Evolutionary conservation across 1,284 basidiomycete species (phyloP).

Genomic region (Irpex sp.): DNA sequence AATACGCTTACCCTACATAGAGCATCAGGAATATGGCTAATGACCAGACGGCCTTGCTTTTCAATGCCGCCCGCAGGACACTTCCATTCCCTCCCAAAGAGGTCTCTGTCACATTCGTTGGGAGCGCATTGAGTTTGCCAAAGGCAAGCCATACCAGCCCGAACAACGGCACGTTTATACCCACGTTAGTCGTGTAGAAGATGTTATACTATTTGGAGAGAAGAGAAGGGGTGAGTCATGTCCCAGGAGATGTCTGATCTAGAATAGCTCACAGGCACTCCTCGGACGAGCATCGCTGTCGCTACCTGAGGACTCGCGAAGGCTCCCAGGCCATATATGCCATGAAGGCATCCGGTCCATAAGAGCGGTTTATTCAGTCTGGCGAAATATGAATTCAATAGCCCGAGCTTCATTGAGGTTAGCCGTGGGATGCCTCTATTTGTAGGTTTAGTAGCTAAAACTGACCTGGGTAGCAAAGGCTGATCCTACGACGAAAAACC

Average conservation of each 20-base stretch:
- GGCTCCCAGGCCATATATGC: conserved; percentile 29
- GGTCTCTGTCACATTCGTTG: conserved; percentile 17
- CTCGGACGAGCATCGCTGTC: conserved; percentile 26
- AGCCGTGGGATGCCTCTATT: not conserved
- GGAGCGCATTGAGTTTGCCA: conserved; percentile 20
- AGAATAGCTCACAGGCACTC: conserved; percentile 23
- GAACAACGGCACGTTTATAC: conserved; percentile 25
- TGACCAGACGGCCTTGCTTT: conserved; percentile 28
- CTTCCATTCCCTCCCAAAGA: not conserved
- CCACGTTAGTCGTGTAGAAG: conserved; percentile 28
- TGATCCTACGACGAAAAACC: conserved; percentile 27
- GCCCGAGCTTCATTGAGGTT: conserved; percentile 21
- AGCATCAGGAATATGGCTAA: conserved; percentile 30
- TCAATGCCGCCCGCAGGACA: conserved; percentile 18
- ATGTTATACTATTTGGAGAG: conserved; percentile 21
- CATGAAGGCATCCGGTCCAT: conserved; percentile 29
- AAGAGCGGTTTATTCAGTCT: conserved; percentile 27
- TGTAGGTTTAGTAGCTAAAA: not conserved
- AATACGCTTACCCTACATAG: conserved; percentile 25
- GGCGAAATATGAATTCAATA: conserved; percentile 30
- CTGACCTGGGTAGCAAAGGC: conserved; percentile 29
- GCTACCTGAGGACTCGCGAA: conserved; percentile 30
- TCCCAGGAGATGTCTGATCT: not conserved
- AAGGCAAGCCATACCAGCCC: conserved; percentile 24
- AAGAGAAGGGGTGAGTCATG: not conserved